Conservation (phyloP, 148 eudicot genomes). For the Pouteria glomerata region DNA sequence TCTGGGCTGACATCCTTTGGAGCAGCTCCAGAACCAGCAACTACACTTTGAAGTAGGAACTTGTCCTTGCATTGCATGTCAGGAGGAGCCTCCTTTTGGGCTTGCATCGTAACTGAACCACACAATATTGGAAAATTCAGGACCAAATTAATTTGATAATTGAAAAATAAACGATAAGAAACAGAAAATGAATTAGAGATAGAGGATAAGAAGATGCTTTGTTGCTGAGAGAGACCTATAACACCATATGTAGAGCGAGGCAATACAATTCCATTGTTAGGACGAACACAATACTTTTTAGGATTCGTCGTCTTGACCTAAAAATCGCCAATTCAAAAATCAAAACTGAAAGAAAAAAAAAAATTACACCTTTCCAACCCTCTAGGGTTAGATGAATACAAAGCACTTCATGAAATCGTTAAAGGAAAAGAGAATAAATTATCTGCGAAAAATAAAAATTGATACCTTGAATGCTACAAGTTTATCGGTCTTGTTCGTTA, state of each 20-base stretch:
- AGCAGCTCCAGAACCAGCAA: constrained; percentile 45
- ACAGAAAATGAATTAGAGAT: neutral
- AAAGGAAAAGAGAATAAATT: neutral
- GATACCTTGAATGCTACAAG: constrained; percentile 89
- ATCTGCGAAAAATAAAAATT: neutral
- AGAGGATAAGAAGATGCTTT: neutral
- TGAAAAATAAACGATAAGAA: neutral
- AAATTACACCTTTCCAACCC: neutral
- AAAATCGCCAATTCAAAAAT: constrained; percentile 10
- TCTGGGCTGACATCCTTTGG: constrained; percentile 74
- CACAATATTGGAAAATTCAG: neutral
- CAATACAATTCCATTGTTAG: constrained; percentile 68
- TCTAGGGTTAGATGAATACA: neutral
- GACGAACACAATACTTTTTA: too few relatives aligned
- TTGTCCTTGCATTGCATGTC: constrained; percentile 88
- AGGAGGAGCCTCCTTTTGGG: constrained; percentile 75
- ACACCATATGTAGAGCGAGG: constrained; percentile 70
- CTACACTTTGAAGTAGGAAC: constrained; percentile 72
- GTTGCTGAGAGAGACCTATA: constrained; percentile 30
- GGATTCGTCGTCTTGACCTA: constrained; percentile 94
- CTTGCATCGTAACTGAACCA: constrained; percentile 80
- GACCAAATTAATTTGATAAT: too few relatives aligned
- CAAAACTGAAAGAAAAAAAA: too few relatives aligned
- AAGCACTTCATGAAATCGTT: neutral
- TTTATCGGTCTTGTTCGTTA: constrained; percentile 62